These are phyloP conservation scores for Keqinozyma sinolaborantium DNA, from an alignment of 1,139 yeast genomes.

Conservation along the genomic window DNA sequence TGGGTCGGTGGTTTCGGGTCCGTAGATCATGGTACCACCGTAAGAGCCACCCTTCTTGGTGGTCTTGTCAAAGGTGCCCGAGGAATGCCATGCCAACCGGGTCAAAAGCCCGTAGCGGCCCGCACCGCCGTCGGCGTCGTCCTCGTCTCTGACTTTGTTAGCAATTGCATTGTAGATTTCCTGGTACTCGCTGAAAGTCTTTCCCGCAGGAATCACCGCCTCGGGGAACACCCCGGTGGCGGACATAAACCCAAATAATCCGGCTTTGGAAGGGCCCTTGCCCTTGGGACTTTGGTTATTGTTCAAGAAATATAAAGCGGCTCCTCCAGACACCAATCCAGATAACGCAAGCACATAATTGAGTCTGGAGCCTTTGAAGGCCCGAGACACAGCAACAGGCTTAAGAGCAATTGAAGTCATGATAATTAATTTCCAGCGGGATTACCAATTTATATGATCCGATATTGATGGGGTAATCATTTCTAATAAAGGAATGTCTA, in stretches of 20 bases:
- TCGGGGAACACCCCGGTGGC: constrained; percentile 11
- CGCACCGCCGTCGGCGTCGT: constrained; percentile 69
- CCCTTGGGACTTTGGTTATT: not conserved
- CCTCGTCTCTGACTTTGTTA: constrained; percentile 65
- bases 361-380: not conserved
- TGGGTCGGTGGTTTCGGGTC: constrained; percentile 63
- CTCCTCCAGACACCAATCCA: not conserved
- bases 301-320: not conserved
- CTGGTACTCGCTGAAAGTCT: constrained; percentile 60
- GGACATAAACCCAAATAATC: constrained; percentile 1
- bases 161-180: constrained; percentile 80
- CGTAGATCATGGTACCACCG: constrained; percentile 79
- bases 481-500: no score
- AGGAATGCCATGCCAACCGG: constrained; percentile 74
- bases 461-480: no score
- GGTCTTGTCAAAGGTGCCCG: constrained; percentile 64
- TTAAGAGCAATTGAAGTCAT: no score
- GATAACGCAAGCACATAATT: not conserved
- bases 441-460: no score
- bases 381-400: no score
- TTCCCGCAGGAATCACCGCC: constrained; percentile 23
- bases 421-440: no score
- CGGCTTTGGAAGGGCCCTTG: not conserved
- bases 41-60: constrained; percentile 72
- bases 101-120: constrained; percentile 64